A percentile compares a stretch with the other conserved stretches of the same genome.
Evolutionary conservation across 768 basidiomycete genomes (phyloP).

Genomic region (Leccinum aurantiacum): DNA sequence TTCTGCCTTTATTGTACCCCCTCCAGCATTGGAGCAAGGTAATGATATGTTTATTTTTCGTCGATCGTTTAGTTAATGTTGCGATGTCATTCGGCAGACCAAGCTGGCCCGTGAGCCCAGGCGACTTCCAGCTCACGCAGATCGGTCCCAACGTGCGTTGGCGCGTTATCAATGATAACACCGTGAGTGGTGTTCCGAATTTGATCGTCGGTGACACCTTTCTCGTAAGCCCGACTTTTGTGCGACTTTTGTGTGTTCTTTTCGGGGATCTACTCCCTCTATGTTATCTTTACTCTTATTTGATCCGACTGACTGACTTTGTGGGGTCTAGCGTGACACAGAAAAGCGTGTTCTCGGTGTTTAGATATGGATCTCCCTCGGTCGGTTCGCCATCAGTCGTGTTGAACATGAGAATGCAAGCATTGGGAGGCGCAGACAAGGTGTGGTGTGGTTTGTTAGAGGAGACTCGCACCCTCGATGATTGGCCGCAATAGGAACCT

Average conservation of each 20-base stretch:
- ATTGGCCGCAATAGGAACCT: too few species aligned
- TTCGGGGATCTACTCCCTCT: background rate
- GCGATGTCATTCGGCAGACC: conserved; percentile 71
- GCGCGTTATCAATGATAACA: conserved; percentile 61
- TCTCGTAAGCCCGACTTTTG: conserved; percentile 37
- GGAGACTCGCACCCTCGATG: too few species aligned
- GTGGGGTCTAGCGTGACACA: conserved; percentile 29
- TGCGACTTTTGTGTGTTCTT: too few species aligned
- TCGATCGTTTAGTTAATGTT: conserved; percentile 47
- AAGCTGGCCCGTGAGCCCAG: conserved; percentile 74
- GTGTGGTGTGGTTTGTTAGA: too few species aligned
- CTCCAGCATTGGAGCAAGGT: background rate
- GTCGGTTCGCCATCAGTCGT: conserved; percentile 76
- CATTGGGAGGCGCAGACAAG: too few species aligned
- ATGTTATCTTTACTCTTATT: background rate
- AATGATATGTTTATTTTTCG: background rate
- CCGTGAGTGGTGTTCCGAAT: conserved; percentile 48
- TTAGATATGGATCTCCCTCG: conserved; percentile 63
- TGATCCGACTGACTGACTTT: background rate
- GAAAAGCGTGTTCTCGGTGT: conserved; percentile 95
- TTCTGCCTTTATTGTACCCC: conserved; percentile 79
- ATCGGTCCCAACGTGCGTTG: conserved; percentile 65
- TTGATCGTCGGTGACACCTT: conserved; percentile 96
- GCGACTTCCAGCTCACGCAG: conserved; percentile 75
- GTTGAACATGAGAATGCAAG: conserved; percentile 38